Conservation (phyloP, 2,329 filamentous ascomycete species). For the Calonectria hawksworthii region DNA sequence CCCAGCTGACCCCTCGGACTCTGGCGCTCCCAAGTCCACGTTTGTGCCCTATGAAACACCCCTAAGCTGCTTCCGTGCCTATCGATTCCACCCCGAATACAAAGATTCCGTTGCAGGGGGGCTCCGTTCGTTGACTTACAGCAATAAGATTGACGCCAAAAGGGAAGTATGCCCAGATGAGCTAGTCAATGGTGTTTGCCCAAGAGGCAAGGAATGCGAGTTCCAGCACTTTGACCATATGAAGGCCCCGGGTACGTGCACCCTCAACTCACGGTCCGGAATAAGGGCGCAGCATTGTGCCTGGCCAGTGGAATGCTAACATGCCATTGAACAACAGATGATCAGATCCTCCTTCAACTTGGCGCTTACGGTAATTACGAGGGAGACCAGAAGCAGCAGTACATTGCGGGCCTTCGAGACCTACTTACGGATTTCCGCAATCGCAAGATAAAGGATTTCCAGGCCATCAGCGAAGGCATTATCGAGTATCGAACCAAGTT, state of each 20-base stretch:
- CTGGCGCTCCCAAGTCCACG: constrained; percentile 31
- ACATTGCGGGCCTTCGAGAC: constrained; percentile 72
- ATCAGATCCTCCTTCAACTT: constrained; percentile 79
- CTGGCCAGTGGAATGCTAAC: constrained; percentile 63
- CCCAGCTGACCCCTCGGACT: constrained; percentile 13
- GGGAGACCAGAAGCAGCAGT: constrained; percentile 71
- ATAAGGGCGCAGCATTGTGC: constrained; percentile 36
- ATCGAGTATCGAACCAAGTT: constrained; percentile 76
- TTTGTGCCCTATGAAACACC: constrained; percentile 83
- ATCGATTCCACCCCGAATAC: constrained; percentile 89
- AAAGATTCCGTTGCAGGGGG: constrained; percentile 78
- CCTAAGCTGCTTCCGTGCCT: constrained; percentile 85
- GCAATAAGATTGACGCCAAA: constrained; percentile 85
- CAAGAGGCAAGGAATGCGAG: constrained; percentile 78
- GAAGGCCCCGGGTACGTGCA: constrained; percentile 55
- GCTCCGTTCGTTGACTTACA: constrained; percentile 92
- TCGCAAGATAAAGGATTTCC: constrained; percentile 74
- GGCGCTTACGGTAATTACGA: constrained; percentile 76
- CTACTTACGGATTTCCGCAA: constrained; percentile 72
- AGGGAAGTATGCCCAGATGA: constrained; percentile 84
- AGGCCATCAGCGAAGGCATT: constrained; percentile 76
- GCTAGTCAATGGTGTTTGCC: constrained; percentile 76
- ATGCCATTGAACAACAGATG: constrained; percentile 67
- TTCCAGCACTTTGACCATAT: constrained; percentile 79
- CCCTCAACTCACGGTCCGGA: constrained; percentile 31